Conservation (phyloP, 768 basidiomycete species). For the Pisolithus tinctorius region DNA sequence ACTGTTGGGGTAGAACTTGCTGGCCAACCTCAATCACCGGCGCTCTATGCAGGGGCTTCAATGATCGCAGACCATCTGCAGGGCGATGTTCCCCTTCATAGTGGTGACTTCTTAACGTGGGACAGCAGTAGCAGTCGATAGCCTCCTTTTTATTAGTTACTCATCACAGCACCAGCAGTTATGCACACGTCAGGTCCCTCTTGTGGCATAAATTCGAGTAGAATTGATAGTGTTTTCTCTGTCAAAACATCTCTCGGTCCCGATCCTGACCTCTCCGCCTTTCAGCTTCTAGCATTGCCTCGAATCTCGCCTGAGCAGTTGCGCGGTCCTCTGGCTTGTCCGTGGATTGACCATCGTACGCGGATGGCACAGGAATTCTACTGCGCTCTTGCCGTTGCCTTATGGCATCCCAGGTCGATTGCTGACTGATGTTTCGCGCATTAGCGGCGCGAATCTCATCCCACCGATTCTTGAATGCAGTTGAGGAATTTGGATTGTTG, state of each 20-base stretch:
- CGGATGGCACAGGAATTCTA: slow-evolving; percentile 10
- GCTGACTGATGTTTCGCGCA: slow-evolving; percentile 28
- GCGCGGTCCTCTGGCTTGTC: slow-evolving; percentile 29
- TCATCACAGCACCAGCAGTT: neutral
- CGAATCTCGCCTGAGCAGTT: slow-evolving; percentile 49
- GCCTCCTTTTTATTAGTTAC: neutral
- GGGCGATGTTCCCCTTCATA: neutral
- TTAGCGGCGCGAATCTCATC: slow-evolving; percentile 60
- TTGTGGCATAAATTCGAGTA: slow-evolving; percentile 9
- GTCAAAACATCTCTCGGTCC: slow-evolving; percentile 7
- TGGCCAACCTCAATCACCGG: neutral
- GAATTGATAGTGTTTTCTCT: neutral
- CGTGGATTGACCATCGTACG: slow-evolving; percentile 2
- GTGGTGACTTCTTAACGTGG: neutral
- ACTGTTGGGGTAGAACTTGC: slow-evolving; percentile 8
- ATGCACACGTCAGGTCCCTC: slow-evolving; percentile 12
- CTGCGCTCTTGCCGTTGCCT: slow-evolving; percentile 49
- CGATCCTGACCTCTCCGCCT: slow-evolving; percentile 31
- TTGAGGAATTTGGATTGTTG: neutral
- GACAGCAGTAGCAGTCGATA: neutral
- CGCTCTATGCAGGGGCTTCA: neutral
- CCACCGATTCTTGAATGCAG: slow-evolving; percentile 41
- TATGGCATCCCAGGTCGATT: slow-evolving; percentile 63
- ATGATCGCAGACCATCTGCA: neutral
- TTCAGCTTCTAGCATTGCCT: slow-evolving; percentile 54